Base-by-base conservation (phyloP, 192 early-diverging fungal genomes). In the Chytriomyces hyalinus region DNA sequence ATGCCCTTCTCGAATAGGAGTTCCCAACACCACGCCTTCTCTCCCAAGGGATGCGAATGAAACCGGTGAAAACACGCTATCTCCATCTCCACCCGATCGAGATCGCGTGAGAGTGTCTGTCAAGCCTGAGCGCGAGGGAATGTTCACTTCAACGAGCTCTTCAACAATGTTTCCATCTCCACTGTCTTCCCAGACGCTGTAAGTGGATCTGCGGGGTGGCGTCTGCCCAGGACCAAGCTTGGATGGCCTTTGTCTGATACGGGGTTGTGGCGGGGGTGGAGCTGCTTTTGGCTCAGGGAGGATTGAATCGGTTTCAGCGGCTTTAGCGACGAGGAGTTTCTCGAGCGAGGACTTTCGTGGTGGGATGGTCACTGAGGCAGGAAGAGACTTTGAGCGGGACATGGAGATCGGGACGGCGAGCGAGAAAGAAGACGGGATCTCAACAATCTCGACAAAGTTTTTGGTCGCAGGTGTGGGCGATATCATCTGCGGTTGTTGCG, bases 1-100 rank as follows among this genome's bases (percentile, higher is more conserved):
- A 82, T 98, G 97, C n/a, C 92, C 95, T 65, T 97, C 94, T 26
- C 90, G 90, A 49, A 98, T 94, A 47, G 90, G 90, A 0, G 95
- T 97, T 44, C 96, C 97, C 50, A 93, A 79, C 15, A 86, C 51
- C 0, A 88, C 87, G 49, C 13, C 44, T 20, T 67, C 66, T 48
- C 66, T 8, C 45, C 66, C 22, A 45, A 15, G 15, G 17, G 66
- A 44, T 9, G 66, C 36, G 44, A 46, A 17, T 26, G 67, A 20
- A 17, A 57, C 53, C 13, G 53, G 53, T n/a, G 53, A 57, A 57
- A 57, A 57, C 53, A 17, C 49, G 45, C 67, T 46, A 11, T 68
- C 67, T 10, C 26, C 67, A 50, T 15, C 28, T 24, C 43, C 47
- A 10, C 15, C 13, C 15, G 53, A 13, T n/a, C 66, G 66, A 43